phyloP scores from a whole-genome alignment of 2,329 filamentous ascomycete genomes.

The Penicillium griseofulvum region DNA sequence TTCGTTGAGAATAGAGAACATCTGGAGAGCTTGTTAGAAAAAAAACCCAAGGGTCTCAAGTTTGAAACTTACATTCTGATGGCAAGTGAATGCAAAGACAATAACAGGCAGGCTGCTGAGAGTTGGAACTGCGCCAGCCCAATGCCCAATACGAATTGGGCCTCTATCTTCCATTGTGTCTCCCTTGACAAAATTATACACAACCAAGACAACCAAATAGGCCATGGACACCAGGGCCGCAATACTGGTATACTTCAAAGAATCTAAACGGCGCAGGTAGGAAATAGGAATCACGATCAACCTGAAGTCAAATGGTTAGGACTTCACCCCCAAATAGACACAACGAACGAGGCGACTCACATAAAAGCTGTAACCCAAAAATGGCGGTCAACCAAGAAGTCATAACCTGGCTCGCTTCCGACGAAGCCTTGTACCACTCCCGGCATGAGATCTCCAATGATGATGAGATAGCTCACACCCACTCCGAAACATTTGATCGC shows the following conservation, averaged over 20 bases:
- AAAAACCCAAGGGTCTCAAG: not conserved
- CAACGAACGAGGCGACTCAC: constrained; percentile 42
- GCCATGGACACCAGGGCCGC: constrained; percentile 89
- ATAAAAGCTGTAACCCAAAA: constrained; percentile 99
- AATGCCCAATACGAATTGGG: constrained; percentile 71
- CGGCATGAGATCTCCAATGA: constrained; percentile 97
- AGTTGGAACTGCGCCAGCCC: constrained; percentile 74
- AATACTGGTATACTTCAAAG: constrained; percentile 94
- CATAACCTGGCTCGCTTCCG: constrained; percentile 58
- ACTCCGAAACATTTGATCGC: constrained; percentile 98
- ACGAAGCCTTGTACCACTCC: constrained; percentile 83
- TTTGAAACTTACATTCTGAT: constrained; percentile 75
- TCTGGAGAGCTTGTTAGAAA: constrained; percentile 53
- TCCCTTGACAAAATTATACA: constrained; percentile 80
- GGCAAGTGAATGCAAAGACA: constrained; percentile 98
- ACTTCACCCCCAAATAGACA: not conserved
- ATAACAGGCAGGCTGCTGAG: constrained; percentile 90
- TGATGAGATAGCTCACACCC: constrained; percentile 95
- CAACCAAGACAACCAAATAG: constrained; percentile 87
- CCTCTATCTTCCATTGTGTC: constrained; percentile 74
- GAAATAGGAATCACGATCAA: constrained; percentile 90
- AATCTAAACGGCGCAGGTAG: constrained; percentile 87
- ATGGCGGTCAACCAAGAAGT: constrained; percentile 81
- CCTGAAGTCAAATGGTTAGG: constrained; percentile 46
- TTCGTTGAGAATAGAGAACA: constrained; percentile 98